phyloP scores from a whole-genome alignment of 2,329 filamentous ascomycete genomes.

The Pyrenophora graminea region DNA sequence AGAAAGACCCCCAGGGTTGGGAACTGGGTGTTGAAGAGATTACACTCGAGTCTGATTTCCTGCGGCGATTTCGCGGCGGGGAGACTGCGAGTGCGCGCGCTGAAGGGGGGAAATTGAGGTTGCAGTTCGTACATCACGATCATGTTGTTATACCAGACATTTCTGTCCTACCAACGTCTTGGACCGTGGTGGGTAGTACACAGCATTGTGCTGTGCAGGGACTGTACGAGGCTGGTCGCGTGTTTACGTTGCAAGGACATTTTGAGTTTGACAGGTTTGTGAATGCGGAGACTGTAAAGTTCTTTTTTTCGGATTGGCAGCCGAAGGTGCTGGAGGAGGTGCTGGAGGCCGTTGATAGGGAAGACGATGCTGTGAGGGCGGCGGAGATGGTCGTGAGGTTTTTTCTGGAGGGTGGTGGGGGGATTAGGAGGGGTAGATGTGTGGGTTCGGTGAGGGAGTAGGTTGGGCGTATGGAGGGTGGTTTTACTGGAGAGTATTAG shows the following conservation, averaged over 20 bases:
- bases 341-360: slow-evolving; percentile 25
- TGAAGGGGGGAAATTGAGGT: slow-evolving; percentile 18
- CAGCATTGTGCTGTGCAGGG: slow-evolving; percentile 48
- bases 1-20: slow-evolving; percentile 32
- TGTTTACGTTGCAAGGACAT: slow-evolving; percentile 51
- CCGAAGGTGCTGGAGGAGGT: slow-evolving; percentile 21
- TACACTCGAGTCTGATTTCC: slow-evolving; percentile 21
- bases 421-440: not conserved
- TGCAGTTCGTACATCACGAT: slow-evolving; percentile 50
- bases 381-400: slow-evolving; percentile 44
- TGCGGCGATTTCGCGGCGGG: slow-evolving; percentile 14
- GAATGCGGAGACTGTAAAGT: slow-evolving; percentile 46
- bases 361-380: slow-evolving; percentile 37
- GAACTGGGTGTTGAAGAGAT: slow-evolving; percentile 36
- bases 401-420: slow-evolving; percentile 25
- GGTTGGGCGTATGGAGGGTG: too few relatives aligned
- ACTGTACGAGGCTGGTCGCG: slow-evolving; percentile 43
- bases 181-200: slow-evolving; percentile 30
- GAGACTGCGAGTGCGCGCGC: not conserved
- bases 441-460: too few relatives aligned
- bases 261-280: slow-evolving; percentile 52
- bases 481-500: too few relatives aligned
- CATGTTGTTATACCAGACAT: slow-evolving; percentile 29
- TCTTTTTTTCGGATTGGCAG: slow-evolving; percentile 40
- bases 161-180: slow-evolving; percentile 21